Base-by-base conservation (phyloP, 2,329 filamentous ascomycete species). In the Chrysoporthe cubensis region DNA sequence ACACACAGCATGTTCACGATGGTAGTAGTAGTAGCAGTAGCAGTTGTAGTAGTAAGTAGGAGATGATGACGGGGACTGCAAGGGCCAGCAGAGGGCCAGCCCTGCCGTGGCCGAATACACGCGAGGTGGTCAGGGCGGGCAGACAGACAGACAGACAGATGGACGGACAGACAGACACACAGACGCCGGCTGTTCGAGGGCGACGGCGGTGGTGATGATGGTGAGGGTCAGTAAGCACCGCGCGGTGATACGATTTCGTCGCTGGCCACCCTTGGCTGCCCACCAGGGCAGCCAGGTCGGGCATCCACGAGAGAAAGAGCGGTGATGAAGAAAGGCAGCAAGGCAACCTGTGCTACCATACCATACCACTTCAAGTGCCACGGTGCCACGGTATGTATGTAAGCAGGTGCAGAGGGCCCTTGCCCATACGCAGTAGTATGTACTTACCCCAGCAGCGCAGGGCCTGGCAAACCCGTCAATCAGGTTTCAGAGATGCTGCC, bases 401-500 rank as follows among this genome's bases (percentile, higher is more conserved):
- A 32, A 32, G 50, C 50, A 52, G 4, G 13, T 14, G 50, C 26
- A 54, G 26, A 34, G 50, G 26, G 26, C 26, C 3, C 21, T 13
- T 54, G 16, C 26, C 48, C 26, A 54, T 13, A 52, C 50, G 13
- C 13, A 32, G 50, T 26, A 68, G 34, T 70, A 69, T 71, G 54
- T n/a, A 26, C 26, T 26, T 26, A 26, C 26, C 26, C 26, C 26
- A 26, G 26, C 26, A 54, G 13, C n/a, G 43, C 43, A 66, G 16
- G 69, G 65, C 72, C 62, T 26, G 37, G 59, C 58, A 13, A 59
- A 56, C 54, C 32, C 62, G 32, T 43, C 43, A 59, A 66, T 42
- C 69, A 43, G 65, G 68, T 63, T 64, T 65, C 68, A 62, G 64
- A 65, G 48, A 40, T 32, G 43, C 50, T 66, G 50, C 50, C 50